Evolutionary conservation across 2,329 filamentous ascomycete genomes (phyloP).

Genomic region (Cercospora canescens): DNA sequence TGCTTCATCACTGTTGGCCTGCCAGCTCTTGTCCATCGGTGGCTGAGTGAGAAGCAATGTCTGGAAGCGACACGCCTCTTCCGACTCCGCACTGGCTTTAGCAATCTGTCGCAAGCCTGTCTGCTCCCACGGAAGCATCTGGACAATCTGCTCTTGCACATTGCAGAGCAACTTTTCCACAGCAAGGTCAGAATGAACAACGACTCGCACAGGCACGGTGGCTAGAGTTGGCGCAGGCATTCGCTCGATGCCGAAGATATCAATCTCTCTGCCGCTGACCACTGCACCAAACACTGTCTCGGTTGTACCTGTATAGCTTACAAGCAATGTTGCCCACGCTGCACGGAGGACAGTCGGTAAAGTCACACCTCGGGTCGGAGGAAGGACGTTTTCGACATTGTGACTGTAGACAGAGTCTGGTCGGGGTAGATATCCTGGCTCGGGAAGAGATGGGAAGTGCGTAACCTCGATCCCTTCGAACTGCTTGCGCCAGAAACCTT

Average conservation of each 20-base stretch:
- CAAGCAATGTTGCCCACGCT: conserved; percentile 1
- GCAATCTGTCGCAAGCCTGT: conserved; percentile 40
- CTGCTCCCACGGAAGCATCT: conserved; percentile 32
- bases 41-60: conserved; percentile 10
- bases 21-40: background rate
- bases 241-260: conserved; percentile 2
- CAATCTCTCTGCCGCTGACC: background rate
- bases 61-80: conserved; percentile 50
- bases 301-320: background rate
- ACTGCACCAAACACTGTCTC: conserved; percentile 9
- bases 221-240: conserved; percentile 4
- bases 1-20: background rate
- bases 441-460: conserved; percentile 36
- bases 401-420: conserved; percentile 32
- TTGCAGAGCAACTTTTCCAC: background rate
- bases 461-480: conserved; percentile 33
- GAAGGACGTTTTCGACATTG: conserved; percentile 14
- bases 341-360: background rate
- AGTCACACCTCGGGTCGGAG: conserved; percentile 7
- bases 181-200: background rate
- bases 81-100: conserved; percentile 51
- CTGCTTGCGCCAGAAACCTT: background rate
- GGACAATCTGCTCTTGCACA: background rate
- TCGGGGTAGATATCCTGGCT: conserved; percentile 22
- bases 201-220: conserved; percentile 30